Evolutionary conservation across 2,329 filamentous ascomycete genomes (phyloP), one percentile per base, ranked within the genome.

Genomic region (Ceratocystis huliohia): DNA sequence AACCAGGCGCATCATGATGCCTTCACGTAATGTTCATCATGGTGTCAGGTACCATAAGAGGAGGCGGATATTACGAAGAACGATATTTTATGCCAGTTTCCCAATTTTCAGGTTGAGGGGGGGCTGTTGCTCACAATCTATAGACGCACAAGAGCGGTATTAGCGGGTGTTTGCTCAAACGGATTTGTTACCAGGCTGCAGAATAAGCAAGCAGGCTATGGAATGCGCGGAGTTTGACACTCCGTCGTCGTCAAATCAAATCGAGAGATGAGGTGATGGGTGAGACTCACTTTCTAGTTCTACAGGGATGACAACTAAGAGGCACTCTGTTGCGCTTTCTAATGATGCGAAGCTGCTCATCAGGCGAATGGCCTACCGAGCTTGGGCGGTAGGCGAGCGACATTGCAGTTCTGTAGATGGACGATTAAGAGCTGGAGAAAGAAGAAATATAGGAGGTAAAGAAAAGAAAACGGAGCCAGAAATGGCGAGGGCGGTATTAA

Each of bases 281-380:
- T 57, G 46, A 50, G 45, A 75, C 82, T 78, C 79, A 94, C 89
- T 97, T 97, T 78, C 92, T 86, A 72, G 92, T 89, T 73, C 93
- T 84, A 76, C 93, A 97, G 41, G 92, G 90, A 70, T 87, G 89
- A 75, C 93, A 97, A 72, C 91, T 96, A 63, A 97, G 80, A 61
- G 93, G 93, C 17, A 96, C 87, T 68, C 93, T 83, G 73, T 97
- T 96, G 74, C 93, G 85, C 79, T 95, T 96, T 70, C 93, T 87
- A 68, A 96, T 89, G 63, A 96, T 87, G 71, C 90, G 85, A 73
- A 89, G 96, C 70, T 93, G 88, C 65, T 89, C 85, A 74, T 96
- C 90, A 44, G 92, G 91, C 57, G 91, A 96, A 69, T 88, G 87
- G 28, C 79, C 82, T 70, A 88, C 84, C 68, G 86, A 86, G 65